Base-by-base conservation (phyloP, 305 asterid species). In the Plantago rigida region DNA sequence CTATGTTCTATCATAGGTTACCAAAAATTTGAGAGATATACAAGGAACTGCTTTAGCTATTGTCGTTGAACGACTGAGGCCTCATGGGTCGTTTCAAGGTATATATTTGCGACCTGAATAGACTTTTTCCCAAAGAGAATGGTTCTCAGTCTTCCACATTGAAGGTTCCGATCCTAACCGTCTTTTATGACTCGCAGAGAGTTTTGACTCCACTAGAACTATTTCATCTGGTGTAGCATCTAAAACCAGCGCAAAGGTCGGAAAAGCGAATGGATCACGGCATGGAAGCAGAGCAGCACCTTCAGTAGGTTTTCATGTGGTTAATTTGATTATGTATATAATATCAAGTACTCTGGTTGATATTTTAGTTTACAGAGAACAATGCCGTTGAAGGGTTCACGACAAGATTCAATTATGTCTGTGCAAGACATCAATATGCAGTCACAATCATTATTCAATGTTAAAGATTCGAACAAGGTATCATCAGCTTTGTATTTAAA, bases 1-100 rank as follows among this genome's bases (percentile, higher is more conserved):
- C 46, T 14, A 60, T 56, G 26, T 12, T 49, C 31, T 59, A 46
- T 49, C 65, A n/a, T 66, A 88, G 96, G 91, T 92, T 67, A 78
- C 87, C 74, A 87, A 82, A 85, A 89, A 93, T 73, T 78, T 85
- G 69, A 87, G 58, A 81, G 99, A 89, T 80, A 79, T 93, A 65
- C 97, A 87, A 64, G 99, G 99, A 42, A 81, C 97, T 69, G 96
- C 96, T 59, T 81, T 89, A 79, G 87, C 96, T 72, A 85, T 94
- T 72, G 93, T 84, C 65, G 84, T 77, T 15, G 97, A 94, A 69
- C 82, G 96, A 47, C 71, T 94, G 67, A 94, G 83, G 73, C 77
- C 90, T n/a, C 61, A 67, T 67, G 94, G 97, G 63, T 75, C 75
- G 29, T 70, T 79, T 60, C 95, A 81, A 72, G 97, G 94, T 87